Evolutionary conservation across 805 yeast species (phyloP).

Genomic region (Starmerella cellae): DNA sequence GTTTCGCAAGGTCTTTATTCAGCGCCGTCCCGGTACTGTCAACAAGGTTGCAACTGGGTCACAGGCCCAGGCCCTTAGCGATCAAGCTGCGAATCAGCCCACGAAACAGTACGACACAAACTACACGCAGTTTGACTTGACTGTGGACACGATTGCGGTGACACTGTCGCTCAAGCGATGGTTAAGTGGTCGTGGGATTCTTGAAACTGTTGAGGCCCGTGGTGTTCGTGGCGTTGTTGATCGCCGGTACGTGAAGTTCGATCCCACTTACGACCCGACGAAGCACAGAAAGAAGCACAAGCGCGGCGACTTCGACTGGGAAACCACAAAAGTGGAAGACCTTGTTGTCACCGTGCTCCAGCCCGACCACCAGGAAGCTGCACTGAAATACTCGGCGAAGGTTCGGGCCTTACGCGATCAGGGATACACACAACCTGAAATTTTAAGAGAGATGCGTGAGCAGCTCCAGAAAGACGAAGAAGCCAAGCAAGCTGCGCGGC

Average conservation of each 20-base stretch:
- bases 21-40: constrained; percentile 58
- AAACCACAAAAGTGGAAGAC: constrained; percentile 70
- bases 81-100: constrained; percentile 26
- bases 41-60: constrained; percentile 53
- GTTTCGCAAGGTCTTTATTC: constrained; percentile 72
- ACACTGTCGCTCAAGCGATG: constrained; percentile 73
- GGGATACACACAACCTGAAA: background rate
- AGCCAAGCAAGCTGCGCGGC: background rate
- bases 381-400: background rate
- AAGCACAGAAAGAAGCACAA: constrained; percentile 54
- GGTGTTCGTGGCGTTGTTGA: constrained; percentile 91
- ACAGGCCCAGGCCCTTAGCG: constrained; percentile 55
- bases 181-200: constrained; percentile 79
- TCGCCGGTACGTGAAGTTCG: constrained; percentile 76
- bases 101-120: constrained; percentile 59
- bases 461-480: background rate
- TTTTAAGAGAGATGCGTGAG: background rate
- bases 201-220: constrained; percentile 62
- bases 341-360: constrained; percentile 68
- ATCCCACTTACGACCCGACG: constrained; percentile 67
- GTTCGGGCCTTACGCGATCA: background rate
- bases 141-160: constrained; percentile 72
- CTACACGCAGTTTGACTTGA: constrained; percentile 87
- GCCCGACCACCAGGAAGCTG: constrained; percentile 33
- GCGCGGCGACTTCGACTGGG: constrained; percentile 91